phyloP scores from a whole-genome alignment of 805 yeast species.

The Candida insectalens region DNA sequence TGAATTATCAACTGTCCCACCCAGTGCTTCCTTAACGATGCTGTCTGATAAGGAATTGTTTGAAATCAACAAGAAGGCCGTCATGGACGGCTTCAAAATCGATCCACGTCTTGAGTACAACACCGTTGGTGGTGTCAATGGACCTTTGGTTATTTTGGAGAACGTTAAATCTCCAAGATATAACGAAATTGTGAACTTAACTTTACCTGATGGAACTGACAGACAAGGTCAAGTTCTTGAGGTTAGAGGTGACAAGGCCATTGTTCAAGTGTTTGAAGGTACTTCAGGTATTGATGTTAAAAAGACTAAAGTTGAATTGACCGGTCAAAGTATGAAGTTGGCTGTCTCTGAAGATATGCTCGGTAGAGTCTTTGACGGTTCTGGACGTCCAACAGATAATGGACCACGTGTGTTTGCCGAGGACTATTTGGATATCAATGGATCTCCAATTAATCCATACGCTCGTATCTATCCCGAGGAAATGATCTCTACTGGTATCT shows the following conservation, averaged over 20 bases:
- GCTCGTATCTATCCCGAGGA: constrained; percentile 99
- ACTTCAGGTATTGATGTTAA: constrained; percentile 98
- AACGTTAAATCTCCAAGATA: constrained; percentile 83
- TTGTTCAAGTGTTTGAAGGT: constrained; percentile 98
- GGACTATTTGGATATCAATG: constrained; percentile 96
- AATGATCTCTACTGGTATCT: constrained; percentile 98
- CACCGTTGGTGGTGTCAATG: constrained; percentile 97
- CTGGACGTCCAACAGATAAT: constrained; percentile 96
- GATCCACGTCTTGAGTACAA: constrained; percentile 89
- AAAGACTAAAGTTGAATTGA: constrained; percentile 94
- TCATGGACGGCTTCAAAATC: constrained; percentile 80
- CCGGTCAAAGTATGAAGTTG: constrained; percentile 87
- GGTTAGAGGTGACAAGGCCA: constrained; percentile 93
- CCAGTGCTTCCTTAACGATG: constrained; percentile 11
- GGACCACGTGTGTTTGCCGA: constrained; percentile 99
- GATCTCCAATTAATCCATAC: constrained; percentile 96
- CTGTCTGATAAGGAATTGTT: constrained; percentile 32
- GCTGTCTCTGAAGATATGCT: constrained; percentile 95
- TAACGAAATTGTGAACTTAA: constrained; percentile 93
- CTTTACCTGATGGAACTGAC: constrained; percentile 88
- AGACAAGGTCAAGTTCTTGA: constrained; percentile 98
- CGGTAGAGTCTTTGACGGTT: constrained; percentile 98
- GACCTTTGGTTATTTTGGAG: constrained; percentile 89
- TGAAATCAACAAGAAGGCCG: constrained; percentile 78
- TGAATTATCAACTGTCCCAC: not conserved